Conservation (phyloP, 2,329 filamentous ascomycete species). For the Cordyceps fumosorosea region DNA sequence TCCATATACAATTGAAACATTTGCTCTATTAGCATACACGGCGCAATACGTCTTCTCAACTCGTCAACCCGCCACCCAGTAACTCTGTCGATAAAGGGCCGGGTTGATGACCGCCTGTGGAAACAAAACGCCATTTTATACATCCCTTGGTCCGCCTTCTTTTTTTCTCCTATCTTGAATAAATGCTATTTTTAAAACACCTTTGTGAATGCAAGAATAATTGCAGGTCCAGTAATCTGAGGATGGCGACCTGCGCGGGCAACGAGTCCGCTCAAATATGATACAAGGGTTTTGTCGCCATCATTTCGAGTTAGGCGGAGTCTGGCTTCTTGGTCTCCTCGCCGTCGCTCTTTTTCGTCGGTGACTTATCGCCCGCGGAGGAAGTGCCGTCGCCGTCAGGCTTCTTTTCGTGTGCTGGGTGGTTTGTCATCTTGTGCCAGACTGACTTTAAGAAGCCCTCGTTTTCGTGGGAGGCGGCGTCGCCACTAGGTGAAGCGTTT, state of each 20-base stretch:
- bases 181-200: conserved; percentile 12
- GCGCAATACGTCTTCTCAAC: background rate
- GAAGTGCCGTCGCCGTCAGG: conserved; percentile 22
- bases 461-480: conserved; percentile 56
- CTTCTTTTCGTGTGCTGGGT: conserved; percentile 48
- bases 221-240: background rate
- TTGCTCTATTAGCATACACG: conserved; percentile 9
- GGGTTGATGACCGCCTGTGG: background rate
- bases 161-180: background rate
- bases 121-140: conserved; percentile 7
- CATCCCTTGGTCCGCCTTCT: background rate
- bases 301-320: background rate
- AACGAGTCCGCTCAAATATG: background rate
- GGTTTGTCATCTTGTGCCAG: conserved; percentile 87
- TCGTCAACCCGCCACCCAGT: background rate
- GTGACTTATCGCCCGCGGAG: conserved; percentile 2
- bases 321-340: conserved; percentile 20
- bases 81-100: background rate
- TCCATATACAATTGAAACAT: conserved; percentile 10
- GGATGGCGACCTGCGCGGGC: background rate
- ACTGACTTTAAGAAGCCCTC: conserved; percentile 90
- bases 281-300: background rate
- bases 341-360: conserved; percentile 17
- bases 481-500: conserved; percentile 17
- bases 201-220: conserved; percentile 9